Conservation (phyloP, 352 stramenopile species). For the Plasmopara halstedii region DNA sequence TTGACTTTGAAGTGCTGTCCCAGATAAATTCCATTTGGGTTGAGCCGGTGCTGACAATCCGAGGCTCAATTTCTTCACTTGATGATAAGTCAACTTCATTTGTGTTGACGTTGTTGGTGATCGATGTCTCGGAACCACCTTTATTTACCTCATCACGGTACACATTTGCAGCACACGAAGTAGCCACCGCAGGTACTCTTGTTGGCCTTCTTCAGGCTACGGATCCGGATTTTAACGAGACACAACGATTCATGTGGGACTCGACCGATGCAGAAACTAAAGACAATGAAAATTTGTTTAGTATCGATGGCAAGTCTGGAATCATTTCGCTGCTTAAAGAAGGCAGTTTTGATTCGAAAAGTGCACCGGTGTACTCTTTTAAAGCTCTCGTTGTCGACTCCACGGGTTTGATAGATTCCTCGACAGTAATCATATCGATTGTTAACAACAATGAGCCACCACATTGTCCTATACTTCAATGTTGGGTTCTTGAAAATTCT, state of each 20-base stretch:
- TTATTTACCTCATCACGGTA: constrained; percentile 5
- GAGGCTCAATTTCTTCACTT: constrained; percentile 1
- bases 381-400: constrained; percentile 13
- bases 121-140: constrained; percentile 12
- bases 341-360: constrained; percentile 10
- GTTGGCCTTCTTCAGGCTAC: constrained; percentile 32
- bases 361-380: constrained; percentile 1
- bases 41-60: constrained; percentile 12
- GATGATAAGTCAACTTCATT: constrained; percentile 11
- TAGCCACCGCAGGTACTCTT: constrained; percentile 20
- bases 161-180: constrained; percentile 33
- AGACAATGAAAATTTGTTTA: constrained; percentile 6
- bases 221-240: constrained; percentile 34
- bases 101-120: constrained; percentile 9
- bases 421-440: constrained; percentile 18
- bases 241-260: constrained; percentile 17
- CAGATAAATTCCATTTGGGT: not conserved
- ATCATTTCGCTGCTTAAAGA: constrained; percentile 8
- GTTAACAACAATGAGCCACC: constrained; percentile 48
- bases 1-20: constrained; percentile 16
- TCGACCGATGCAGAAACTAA: constrained; percentile 1
- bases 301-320: constrained; percentile 7
- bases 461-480: constrained; percentile 34
- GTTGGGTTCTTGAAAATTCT: constrained; percentile 51
- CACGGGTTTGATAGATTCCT: constrained; percentile 13